Conservation (phyloP, 192 early-diverging fungal species). For the Paraglomus brasilianum region DNA sequence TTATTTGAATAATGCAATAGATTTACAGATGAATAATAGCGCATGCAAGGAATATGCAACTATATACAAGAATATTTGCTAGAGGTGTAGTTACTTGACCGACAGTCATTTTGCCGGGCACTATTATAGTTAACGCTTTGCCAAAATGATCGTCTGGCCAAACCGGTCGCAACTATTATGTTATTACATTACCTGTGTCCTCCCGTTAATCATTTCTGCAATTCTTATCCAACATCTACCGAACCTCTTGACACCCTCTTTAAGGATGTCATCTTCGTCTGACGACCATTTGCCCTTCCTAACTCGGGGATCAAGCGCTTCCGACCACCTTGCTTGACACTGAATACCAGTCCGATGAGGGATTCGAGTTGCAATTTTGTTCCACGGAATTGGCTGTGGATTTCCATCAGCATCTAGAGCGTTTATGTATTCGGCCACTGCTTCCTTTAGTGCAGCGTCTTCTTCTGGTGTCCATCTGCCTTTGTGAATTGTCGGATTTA, state of each 20-base stretch:
- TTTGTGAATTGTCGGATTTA: conserved; percentile 53
- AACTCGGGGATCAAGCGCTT: conserved; percentile 56
- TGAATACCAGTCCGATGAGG: conserved; percentile 58
- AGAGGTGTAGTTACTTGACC: too few relatives aligned
- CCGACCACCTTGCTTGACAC: conserved; percentile 60
- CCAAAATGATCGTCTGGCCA: conserved; percentile 16
- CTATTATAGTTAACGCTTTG: neutral
- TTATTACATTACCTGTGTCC: conserved; percentile 48
- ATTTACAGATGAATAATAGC: conserved; percentile 23
- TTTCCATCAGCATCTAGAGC: conserved; percentile 40
- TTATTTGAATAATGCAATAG: conserved; percentile 25
- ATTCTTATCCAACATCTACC: conserved; percentile 59
- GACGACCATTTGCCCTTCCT: conserved; percentile 52
- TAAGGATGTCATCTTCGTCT: conserved; percentile 53
- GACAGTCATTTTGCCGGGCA: too few relatives aligned
- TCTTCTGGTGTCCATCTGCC: conserved; percentile 52
- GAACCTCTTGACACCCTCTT: conserved; percentile 47
- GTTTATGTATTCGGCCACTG: conserved; percentile 41
- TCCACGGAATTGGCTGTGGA: conserved; percentile 46
- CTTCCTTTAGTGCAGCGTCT: conserved; percentile 42
- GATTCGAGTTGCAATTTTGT: conserved; percentile 46
- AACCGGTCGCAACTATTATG: conserved; percentile 31
- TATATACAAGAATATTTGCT: neutral
- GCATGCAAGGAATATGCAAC: neutral
- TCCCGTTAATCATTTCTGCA: conserved; percentile 53